Base-by-base conservation (phyloP, 352 stramenopile species). In the Globisporangium iwayamae region DNA sequence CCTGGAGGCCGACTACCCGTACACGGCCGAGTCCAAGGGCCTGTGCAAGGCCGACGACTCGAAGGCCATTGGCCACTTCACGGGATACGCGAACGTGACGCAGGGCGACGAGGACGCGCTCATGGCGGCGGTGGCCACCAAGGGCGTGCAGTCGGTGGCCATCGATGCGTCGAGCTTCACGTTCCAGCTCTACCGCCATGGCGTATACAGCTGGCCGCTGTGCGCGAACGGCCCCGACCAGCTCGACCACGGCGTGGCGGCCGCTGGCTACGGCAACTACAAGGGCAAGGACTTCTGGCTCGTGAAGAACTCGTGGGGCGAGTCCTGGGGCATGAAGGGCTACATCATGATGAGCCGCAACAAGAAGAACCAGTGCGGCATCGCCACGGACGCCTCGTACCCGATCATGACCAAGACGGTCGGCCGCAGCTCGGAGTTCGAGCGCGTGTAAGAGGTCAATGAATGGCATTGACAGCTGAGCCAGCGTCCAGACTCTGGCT, bases 161-260 rank as follows among this genome's bases (percentile, higher is more conserved):
- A 93, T 98, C 55, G 87, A 96, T 65, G 87, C 90, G 1, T 79
- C 79, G 30, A 92, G 87, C 59, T 86, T 85, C 65, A 76, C 75
- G 46, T 93, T 94, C 66, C 85, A 94, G 68, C 79, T 94, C 50
- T 94, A 94, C 71, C 83, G 83, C 56, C 64, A 71, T 28, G 85
- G 85, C 28, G 83, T 94, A 4, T 94, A 90, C 57, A 70, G 38
- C 50, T 81, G 74, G 69, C 65, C 71, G 47, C 52, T 75, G 18
- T 83, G 75, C 56, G 65, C 62, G 36, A 80, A 74, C 10, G 39
- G 39, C 8, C 30, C 56, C 2, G 78, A 89, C 55, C 76, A 83
- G 63, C 78, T 99, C 28, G 96, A 99, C 68, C 97, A 99, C 74
- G 94, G 89, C 60, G 96, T 99, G 8, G 68, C 93, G 2, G 81